Evolutionary conservation across 768 basidiomycete genomes (phyloP).

Genomic region (Mycena latifolia): DNA sequence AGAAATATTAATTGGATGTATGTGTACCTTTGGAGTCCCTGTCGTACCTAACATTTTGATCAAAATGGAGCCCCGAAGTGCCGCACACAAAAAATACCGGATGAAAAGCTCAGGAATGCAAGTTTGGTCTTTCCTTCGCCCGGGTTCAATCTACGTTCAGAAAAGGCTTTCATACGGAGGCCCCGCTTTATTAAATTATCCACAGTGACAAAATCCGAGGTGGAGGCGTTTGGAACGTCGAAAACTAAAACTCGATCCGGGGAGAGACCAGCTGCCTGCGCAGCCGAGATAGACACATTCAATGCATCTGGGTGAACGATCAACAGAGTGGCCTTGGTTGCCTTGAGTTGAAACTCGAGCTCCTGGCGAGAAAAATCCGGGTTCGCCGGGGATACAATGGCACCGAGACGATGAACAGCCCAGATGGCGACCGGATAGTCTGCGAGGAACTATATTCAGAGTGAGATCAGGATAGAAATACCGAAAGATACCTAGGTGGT

Average conservation of each 20-base stretch:
- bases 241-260: constrained; percentile 59
- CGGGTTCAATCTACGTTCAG: constrained; percentile 60
- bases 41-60: constrained; percentile 62
- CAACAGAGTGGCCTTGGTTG: constrained; percentile 61
- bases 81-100: constrained; percentile 46
- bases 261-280: constrained; percentile 50
- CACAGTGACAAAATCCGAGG: constrained; percentile 49
- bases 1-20: background rate
- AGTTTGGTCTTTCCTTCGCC: constrained; percentile 79
- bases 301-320: constrained; percentile 62
- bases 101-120: constrained; percentile 80
- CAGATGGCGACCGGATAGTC: constrained; percentile 69
- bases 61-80: background rate
- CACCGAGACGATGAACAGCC: constrained; percentile 66
- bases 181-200: constrained; percentile 64
- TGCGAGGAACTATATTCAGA: constrained; percentile 37
- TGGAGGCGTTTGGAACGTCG: constrained; percentile 40
- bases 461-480: background rate
- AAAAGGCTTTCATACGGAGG: constrained; percentile 49
- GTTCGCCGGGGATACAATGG: constrained; percentile 60
- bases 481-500: constrained; percentile 69
- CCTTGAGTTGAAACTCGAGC: constrained; percentile 66
- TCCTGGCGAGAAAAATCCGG: constrained; percentile 68
- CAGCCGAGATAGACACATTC: constrained; percentile 57
- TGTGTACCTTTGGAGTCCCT: constrained; percentile 73